Conservation (phyloP, 805 yeast species). For the Metschnikowia koreensis region DNA sequence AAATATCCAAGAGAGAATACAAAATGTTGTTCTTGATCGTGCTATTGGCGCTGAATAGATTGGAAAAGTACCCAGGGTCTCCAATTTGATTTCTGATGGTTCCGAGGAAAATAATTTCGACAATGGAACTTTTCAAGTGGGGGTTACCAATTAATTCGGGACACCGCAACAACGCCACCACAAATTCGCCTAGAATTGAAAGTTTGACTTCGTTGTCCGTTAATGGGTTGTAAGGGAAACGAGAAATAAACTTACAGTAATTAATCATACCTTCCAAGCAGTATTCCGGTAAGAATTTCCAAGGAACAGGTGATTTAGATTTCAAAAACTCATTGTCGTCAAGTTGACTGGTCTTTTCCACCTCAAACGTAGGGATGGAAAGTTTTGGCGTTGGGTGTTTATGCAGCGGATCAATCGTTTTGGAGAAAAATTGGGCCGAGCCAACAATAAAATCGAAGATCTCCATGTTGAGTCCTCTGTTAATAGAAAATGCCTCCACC, state of each 20-base stretch:
- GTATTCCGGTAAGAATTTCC: constrained; percentile 83
- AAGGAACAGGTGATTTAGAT: constrained; percentile 65
- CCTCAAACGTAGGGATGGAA: constrained; percentile 53
- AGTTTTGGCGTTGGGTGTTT: constrained; percentile 53
- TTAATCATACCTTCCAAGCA: constrained; percentile 78
- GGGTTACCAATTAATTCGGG: constrained; percentile 89
- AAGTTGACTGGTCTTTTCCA: constrained; percentile 60
- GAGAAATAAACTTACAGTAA: constrained; percentile 61
- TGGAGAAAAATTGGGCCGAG: constrained; percentile 65
- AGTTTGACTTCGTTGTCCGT: constrained; percentile 51
- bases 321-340: constrained; percentile 75
- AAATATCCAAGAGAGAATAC: constrained; percentile 82
- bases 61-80: constrained; percentile 71
- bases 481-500: constrained; percentile 59
- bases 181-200: constrained; percentile 62
- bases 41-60: constrained; percentile 60
- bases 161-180: constrained; percentile 73
- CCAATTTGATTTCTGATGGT: constrained; percentile 54
- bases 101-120: constrained; percentile 79
- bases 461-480: constrained; percentile 57
- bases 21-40: constrained; percentile 64
- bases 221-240: constrained; percentile 57
- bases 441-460: constrained; percentile 79
- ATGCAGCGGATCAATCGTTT: constrained; percentile 72
- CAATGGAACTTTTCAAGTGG: constrained; percentile 81